Conservation (phyloP, 2,329 filamentous ascomycete genomes). For the Clonostachys chloroleuca region DNA sequence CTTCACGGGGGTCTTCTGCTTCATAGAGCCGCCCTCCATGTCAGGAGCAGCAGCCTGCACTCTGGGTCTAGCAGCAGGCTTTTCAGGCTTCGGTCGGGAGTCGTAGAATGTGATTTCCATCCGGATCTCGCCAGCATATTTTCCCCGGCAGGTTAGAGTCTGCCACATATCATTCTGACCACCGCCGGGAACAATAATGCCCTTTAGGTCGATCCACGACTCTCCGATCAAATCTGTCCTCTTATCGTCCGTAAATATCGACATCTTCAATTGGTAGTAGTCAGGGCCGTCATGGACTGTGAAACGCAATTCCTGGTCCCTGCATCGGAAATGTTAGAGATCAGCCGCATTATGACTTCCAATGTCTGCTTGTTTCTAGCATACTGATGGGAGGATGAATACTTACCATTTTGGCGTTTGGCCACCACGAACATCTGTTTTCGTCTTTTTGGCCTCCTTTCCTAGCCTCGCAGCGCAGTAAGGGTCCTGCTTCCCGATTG, state of each 20-base stretch:
- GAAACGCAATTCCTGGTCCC: conserved; percentile 97
- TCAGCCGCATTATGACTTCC: neutral
- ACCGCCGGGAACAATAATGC: conserved; percentile 78
- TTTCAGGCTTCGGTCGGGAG: conserved; percentile 75
- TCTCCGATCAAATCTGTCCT: conserved; percentile 96
- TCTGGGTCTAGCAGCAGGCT: conserved; percentile 53
- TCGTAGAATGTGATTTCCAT: conserved; percentile 98
- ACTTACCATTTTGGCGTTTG: conserved; percentile 90
- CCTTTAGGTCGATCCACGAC: conserved; percentile 78
- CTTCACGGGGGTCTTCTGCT: conserved; percentile 64
- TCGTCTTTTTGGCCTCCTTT: conserved; percentile 97
- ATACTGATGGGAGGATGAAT: neutral
- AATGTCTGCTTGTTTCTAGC: too few relatives aligned
- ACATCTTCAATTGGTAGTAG: conserved; percentile 93
- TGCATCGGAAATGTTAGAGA: conserved; percentile 29
- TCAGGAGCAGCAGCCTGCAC: conserved; percentile 24
- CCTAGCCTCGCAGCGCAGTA: conserved; percentile 92
- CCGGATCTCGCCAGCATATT: conserved; percentile 92
- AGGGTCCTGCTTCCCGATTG: conserved; percentile 97
- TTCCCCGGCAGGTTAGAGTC: conserved; percentile 78
- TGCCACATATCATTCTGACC: conserved; percentile 97
- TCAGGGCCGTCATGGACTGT: conserved; percentile 94
- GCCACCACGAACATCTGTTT: conserved; percentile 87
- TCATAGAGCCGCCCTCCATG: conserved; percentile 27
- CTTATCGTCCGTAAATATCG: conserved; percentile 97